phyloP scores from a whole-genome alignment of 1,139 yeast species.

The Magnusiomyces tetraspermus region DNA sequence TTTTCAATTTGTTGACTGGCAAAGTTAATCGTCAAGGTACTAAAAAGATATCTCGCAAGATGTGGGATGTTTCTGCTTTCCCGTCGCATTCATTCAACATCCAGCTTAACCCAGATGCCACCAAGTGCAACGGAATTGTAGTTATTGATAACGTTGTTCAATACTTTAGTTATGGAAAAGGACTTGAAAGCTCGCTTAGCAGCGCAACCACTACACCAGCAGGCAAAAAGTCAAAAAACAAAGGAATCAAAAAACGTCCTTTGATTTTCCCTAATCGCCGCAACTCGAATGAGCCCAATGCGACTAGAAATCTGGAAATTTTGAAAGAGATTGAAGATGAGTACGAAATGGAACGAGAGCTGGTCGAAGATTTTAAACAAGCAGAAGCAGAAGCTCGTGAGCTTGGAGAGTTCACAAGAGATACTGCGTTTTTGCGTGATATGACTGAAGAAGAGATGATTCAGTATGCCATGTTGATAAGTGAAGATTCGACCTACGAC shows the following conservation, averaged over 20 bases:
- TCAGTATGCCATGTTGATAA: constrained; percentile 36
- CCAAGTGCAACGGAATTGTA: constrained; percentile 44
- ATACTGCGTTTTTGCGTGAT: constrained; percentile 30
- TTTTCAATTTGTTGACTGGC: constrained; percentile 58
- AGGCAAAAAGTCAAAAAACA: constrained; percentile 23
- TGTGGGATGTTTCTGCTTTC: constrained; percentile 13
- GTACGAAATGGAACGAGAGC: constrained; percentile 22
- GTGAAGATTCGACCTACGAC: constrained; percentile 19
- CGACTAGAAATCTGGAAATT: constrained; percentile 28
- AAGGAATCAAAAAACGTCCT: constrained; percentile 22
- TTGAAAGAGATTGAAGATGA: constrained; percentile 30
- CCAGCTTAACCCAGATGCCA: constrained; percentile 28
- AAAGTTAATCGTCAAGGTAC: constrained; percentile 30
- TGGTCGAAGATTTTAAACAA: constrained; percentile 13
- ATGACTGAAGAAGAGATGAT: constrained; percentile 39
- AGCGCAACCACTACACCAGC: constrained; percentile 6
- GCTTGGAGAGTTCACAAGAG: constrained; percentile 15
- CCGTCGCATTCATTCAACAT: neutral
- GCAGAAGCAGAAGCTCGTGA: neutral
- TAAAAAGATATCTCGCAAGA: constrained; percentile 9
- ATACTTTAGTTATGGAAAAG: constrained; percentile 51
- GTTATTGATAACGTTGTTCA: constrained; percentile 50
- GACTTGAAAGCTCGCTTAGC: constrained; percentile 5
- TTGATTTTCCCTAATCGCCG: neutral
- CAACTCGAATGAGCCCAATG: constrained; percentile 2